phyloP scores from a whole-genome alignment of 2,329 filamentous ascomycete genomes.

The Pseudogymnoascus sp. region DNA sequence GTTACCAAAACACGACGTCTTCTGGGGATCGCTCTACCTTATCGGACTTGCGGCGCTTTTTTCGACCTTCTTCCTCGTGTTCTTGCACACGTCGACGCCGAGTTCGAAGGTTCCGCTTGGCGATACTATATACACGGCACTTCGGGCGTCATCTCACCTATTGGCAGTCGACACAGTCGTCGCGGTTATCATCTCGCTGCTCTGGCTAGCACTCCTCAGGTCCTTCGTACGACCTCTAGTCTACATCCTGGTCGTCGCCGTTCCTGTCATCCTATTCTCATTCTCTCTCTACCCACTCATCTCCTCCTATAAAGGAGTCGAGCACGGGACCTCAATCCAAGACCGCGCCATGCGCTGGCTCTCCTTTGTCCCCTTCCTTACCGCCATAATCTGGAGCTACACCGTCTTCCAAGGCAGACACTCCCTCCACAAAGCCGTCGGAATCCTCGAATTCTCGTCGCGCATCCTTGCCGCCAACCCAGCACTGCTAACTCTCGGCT shows the following conservation, averaged over 20 bases:
- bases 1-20: conserved; percentile 74
- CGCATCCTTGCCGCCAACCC: conserved; percentile 80
- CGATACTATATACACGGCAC: conserved; percentile 87
- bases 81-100: conserved; percentile 74
- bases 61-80: conserved; percentile 81
- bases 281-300: conserved; percentile 90
- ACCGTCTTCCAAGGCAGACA: conserved; percentile 72
- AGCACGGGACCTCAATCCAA: conserved; percentile 70
- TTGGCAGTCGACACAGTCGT: conserved; percentile 86
- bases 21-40: conserved; percentile 85
- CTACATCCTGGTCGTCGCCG: conserved; percentile 69
- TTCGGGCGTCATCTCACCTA: conserved; percentile 81
- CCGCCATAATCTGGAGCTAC: conserved; percentile 74
- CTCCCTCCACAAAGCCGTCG: conserved; percentile 73
- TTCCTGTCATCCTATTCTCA: conserved; percentile 77
- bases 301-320: conserved; percentile 73
- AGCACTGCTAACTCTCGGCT: conserved; percentile 74
- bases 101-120: conserved; percentile 64
- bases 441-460: conserved; percentile 86
- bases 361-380: conserved; percentile 65
- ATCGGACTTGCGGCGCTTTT: conserved; percentile 78
- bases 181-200: conserved; percentile 75
- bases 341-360: conserved; percentile 85
- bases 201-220: conserved; percentile 83
- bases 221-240: conserved; percentile 85